Evolutionary conservation across 139 green algal species (phyloP), one percentile per base, ranked within the genome.

Genomic region (Micromonas pusilla): DNA sequence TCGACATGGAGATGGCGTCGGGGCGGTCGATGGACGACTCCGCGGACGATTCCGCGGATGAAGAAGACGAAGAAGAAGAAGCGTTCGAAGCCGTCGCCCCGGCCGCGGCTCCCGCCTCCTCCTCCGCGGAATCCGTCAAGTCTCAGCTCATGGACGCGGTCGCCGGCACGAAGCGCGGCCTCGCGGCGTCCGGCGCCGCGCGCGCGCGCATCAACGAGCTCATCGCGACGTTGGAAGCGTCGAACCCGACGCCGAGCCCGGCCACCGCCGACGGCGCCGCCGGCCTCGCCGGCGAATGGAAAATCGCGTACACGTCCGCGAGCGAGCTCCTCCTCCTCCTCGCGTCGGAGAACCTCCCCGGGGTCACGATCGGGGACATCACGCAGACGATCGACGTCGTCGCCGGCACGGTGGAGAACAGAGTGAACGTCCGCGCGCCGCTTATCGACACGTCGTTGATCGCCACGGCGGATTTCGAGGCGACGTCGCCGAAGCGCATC

Each of bases 301-400:
- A 89, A 65, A 83, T 96, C 52, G 83, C 89, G n/a, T 97, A 97
- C 88, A 96, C 93, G 9, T 88, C 86, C 73, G 95, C 92, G 80
- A 87, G 84, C 2, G 90, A 95, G 80, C 85, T 98, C 30, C 72
- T 93, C 0, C 84, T 85, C 23, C 74, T 98, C 45, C 85, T 98
- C 77, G 88, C 87, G 1, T 67, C 95, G 5, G 82, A 71, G 65
- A 84, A 84, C 39, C 86, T 98, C 63, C 93, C 93, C 0, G 80
- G 93, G 62, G 79, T 97, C 2, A 87, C 76, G 3, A 86, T 98
- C 13, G 93, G 92, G 0, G 88, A 93, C 45, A 89, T 98, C 80
- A 90, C 76, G 1, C 94, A 98, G 85, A 87, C 26, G 16, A 91
- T 97, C 19, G 83, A 97, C 74, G 36, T 62, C 2, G 62, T 64